phyloP scores from a whole-genome alignment of 257 asterid species.

The Capsicum rhomboideum region DNA sequence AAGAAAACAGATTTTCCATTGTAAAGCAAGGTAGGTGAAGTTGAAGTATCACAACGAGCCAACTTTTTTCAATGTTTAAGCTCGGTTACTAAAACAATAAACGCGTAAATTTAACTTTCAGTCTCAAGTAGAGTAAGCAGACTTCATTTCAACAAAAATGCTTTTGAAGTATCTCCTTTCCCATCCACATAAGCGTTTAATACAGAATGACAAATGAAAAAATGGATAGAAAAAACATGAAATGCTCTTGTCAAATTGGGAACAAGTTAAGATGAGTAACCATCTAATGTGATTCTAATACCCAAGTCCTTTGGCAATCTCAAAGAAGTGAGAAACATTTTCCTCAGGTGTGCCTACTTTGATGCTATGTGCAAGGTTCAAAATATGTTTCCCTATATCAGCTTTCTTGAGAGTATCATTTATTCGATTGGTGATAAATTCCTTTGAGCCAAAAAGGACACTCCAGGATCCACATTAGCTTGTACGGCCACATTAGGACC shows the following conservation, averaged over 20 bases:
- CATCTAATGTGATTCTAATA: constrained; percentile 22
- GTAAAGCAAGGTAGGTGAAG: neutral
- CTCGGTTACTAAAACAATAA: neutral
- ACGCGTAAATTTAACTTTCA: neutral
- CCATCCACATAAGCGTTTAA: too few relatives aligned
- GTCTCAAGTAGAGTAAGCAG: neutral
- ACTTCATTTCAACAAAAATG: neutral
- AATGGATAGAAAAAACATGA: too few relatives aligned
- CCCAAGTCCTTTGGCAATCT: constrained; percentile 81
- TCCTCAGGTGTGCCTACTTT: constrained; percentile 95
- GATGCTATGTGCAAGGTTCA: constrained; percentile 98
- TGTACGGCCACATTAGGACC: constrained; percentile 78
- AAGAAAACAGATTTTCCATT: neutral
- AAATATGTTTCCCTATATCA: constrained; percentile 76
- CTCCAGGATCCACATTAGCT: constrained; percentile 92
- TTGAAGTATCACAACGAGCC: neutral
- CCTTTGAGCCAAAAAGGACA: constrained; percentile 93
- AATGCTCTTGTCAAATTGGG: constrained; percentile 2
- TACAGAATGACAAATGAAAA: too few relatives aligned
- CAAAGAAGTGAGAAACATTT: constrained; percentile 94
- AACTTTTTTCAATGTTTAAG: neutral
- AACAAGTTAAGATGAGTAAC: neutral
- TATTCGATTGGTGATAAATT: constrained; percentile 71
- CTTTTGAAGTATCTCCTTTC: neutral
- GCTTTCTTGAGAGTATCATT: constrained; percentile 81